Evolutionary conservation across 495 filamentous ascomycete species (phyloP).

Genomic region (Talaromyces ruber): DNA sequence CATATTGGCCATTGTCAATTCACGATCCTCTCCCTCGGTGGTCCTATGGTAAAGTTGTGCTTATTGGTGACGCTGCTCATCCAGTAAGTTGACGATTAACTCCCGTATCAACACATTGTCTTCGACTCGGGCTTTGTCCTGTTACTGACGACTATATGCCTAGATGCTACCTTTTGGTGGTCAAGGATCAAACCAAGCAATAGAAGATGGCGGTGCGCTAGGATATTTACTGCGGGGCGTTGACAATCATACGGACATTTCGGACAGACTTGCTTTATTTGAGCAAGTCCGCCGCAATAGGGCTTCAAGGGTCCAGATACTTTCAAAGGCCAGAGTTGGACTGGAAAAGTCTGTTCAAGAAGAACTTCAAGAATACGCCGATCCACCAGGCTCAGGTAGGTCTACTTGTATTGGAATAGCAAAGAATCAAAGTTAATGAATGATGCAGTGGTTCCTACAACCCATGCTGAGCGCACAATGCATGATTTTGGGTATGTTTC

Average conservation of each 20-base stretch:
- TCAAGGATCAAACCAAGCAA: constrained; percentile 30
- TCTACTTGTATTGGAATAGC: not conserved
- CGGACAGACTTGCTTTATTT: constrained; percentile 21
- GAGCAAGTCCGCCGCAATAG: constrained; percentile 24
- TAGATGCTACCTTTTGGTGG: constrained; percentile 37
- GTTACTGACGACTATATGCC: not conserved
- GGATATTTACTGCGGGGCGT: constrained; percentile 20
- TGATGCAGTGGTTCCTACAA: not conserved
- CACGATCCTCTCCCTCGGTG: constrained; percentile 23
- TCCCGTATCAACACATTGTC: not conserved
- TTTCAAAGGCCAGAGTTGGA: constrained; percentile 15
- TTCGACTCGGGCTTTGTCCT: not conserved
- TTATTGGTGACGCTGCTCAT: constrained; percentile 44
- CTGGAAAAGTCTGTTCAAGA: constrained; percentile 11
- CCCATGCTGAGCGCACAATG: not conserved
- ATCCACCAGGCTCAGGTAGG: constrained; percentile 2
- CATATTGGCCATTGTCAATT: constrained; percentile 35
- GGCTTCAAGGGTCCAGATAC: constrained; percentile 26
- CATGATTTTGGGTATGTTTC: not conserved
- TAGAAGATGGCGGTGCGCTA: constrained; percentile 31
- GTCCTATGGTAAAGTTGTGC: constrained; percentile 26
- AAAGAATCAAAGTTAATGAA: not conserved
- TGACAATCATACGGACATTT: constrained; percentile 15
- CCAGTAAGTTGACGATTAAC: constrained; percentile 17
- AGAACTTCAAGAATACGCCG: constrained; percentile 9